Percentiles rank a stretch among this genome's conserved stretches.
These are phyloP conservation scores for Podospora fimiseda DNA, from an alignment of 495 filamentous ascomycete genomes.

Conservation along the genomic window DNA sequence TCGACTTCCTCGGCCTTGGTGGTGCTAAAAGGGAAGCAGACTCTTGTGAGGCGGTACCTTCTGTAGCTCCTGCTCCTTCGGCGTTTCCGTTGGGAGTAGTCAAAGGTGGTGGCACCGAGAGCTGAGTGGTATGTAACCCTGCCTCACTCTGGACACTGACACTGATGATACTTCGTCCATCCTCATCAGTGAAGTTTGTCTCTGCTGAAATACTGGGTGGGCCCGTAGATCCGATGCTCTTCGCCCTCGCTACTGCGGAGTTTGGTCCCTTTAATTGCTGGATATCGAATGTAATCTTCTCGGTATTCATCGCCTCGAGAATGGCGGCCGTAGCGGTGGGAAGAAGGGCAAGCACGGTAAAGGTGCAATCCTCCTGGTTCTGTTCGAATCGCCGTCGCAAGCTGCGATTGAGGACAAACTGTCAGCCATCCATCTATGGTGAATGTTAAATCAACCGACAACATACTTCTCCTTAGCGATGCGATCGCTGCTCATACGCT, in stretches of 20 bases:
- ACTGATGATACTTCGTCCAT: conserved; percentile 68
- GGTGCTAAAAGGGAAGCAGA: conserved; percentile 20
- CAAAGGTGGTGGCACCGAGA: conserved; percentile 42
- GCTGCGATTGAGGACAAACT: conserved; percentile 42
- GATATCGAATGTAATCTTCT: conserved; percentile 80
- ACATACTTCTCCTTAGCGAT: conserved; percentile 93
- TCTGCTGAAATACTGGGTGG: conserved; percentile 61
- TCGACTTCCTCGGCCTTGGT: conserved; percentile 62
- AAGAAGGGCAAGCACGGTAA: conserved; percentile 91
- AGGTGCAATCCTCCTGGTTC: conserved; percentile 97
- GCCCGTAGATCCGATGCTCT: conserved; percentile 53
- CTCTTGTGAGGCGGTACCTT: conserved; percentile 34
- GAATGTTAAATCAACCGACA: conserved; percentile 10
- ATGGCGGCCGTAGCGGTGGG: conserved; percentile 88
- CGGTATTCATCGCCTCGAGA: conserved; percentile 78
- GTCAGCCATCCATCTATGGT: no score
- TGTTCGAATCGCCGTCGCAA: conserved; percentile 93
- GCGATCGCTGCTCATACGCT: conserved; percentile 91
- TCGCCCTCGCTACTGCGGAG: conserved; percentile 55
- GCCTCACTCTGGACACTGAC: conserved; percentile 63
- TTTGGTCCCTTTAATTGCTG: conserved; percentile 85
- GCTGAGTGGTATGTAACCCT: conserved; percentile 72
- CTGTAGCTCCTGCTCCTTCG: conserved; percentile 23
- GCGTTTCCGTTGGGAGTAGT: conserved; percentile 19
- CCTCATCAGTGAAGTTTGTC: conserved; percentile 59